Base-by-base conservation (phyloP, 2,329 filamentous ascomycete genomes). In the Endothia cerciana region DNA sequence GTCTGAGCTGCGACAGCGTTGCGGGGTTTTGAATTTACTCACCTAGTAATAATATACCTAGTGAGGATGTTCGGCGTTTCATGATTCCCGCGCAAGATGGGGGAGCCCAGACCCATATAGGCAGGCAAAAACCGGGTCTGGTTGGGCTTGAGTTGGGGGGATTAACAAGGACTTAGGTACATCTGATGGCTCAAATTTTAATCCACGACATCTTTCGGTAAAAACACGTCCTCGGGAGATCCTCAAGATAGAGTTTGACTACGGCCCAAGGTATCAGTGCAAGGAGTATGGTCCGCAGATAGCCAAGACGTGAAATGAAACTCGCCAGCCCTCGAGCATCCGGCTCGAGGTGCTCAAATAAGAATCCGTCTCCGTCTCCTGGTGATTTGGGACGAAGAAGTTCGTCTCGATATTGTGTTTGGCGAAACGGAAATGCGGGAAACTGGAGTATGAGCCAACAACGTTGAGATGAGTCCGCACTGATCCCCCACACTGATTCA, bases 51-150 rank as follows among this genome's bases (percentile, higher is more conserved):
- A 62, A 53, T n/a, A n/a, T n/a, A 51, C 56, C 41, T 58, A 62
- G 56, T 58, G 62, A 65, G 58, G 62, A 62, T 38, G 56, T 61
- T 59, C 41, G 65, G 65, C 65, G 62, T 67, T 65, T 67, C 65
- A 67, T 43, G 58, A 65, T 67, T 64, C 43, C 19, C 62, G 30
- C 58, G 51, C 53, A 28, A 47, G 13, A 51, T 45, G 36, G 19
- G 33, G 40, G 28, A 45, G 41, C 13, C 28, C 5, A 25, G 41
- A 15, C 36, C 30, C 22, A 7, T 60, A 30, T 3, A 22, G 25
- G 28, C 47, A 51, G 25, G 47, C 47, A 51, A 28, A n/a, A 28
- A 17, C 28, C 5, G 47, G 47, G 11, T 17, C 22, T 51, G 47
- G 25, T 7, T 28, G 25, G 47, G 5, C 11, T 25, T n/a, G 15